A percentile compares a stretch with the other conserved stretches of the same genome.
Evolutionary conservation across 2,329 filamentous ascomycete species (phyloP).

Genomic region (Fusarium haematococcum): DNA sequence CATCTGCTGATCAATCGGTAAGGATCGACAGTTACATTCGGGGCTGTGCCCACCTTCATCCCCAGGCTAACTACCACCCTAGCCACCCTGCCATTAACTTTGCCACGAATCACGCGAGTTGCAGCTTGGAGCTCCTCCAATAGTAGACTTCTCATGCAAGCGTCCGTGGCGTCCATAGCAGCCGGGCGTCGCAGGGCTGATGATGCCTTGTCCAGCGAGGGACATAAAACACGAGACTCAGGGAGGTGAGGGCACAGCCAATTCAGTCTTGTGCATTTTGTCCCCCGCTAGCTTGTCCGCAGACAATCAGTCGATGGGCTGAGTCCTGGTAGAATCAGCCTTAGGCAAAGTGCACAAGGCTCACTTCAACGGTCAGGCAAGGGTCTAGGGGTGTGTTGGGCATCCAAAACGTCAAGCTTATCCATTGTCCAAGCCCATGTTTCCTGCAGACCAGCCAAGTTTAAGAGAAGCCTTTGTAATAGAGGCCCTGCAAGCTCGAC

Average conservation of each 20-base stretch:
- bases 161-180: background rate
- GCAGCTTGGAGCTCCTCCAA: background rate
- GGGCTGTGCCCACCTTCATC: background rate
- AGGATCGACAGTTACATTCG: slow-evolving; percentile 1
- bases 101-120: background rate
- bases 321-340: background rate
- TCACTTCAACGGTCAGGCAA: background rate
- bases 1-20: background rate
- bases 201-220: background rate
- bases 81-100: background rate
- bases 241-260: no score
- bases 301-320: background rate
- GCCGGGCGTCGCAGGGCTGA: background rate
- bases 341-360: background rate
- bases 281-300: background rate
- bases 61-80: background rate
- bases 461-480: background rate
- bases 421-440: background rate
- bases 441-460: background rate
- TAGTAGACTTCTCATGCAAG: background rate
- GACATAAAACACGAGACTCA: no score
- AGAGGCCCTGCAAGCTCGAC: background rate
- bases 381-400: background rate
- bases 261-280: no score
- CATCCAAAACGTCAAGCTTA: background rate